Conservation (phyloP, 2,329 filamentous ascomycete species). For the Cadophora sp. region DNA sequence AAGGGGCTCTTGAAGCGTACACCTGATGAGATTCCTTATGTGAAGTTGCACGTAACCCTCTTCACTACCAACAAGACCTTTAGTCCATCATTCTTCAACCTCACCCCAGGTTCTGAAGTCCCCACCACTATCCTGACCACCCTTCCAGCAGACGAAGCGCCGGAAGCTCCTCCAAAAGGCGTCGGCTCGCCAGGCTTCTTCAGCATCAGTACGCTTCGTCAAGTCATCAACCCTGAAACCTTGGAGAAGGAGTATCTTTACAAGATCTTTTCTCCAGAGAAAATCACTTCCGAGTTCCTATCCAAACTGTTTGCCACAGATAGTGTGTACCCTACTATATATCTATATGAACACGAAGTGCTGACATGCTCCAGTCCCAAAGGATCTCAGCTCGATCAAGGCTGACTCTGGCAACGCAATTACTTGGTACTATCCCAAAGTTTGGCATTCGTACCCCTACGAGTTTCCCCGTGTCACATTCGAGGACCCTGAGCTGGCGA, state of each 20-base stretch:
- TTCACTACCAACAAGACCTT: constrained; percentile 80
- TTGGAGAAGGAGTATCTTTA: constrained; percentile 62
- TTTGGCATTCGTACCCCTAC: constrained; percentile 87
- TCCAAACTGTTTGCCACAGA: constrained; percentile 56
- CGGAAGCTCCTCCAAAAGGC: constrained; percentile 56
- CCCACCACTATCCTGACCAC: constrained; percentile 87
- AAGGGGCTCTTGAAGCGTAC: constrained; percentile 70
- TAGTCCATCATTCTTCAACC: constrained; percentile 74
- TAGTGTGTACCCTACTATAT: constrained; percentile 25
- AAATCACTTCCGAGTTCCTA: constrained; percentile 60
- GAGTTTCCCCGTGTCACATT: constrained; percentile 87
- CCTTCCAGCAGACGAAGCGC: constrained; percentile 62
- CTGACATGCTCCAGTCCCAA: constrained; percentile 31
- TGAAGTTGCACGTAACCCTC: constrained; percentile 85
- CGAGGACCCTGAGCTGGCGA: constrained; percentile 75
- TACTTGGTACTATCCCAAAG: constrained; percentile 78
- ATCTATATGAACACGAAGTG: constrained; percentile 41
- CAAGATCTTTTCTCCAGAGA: constrained; percentile 68
- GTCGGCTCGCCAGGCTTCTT: constrained; percentile 82
- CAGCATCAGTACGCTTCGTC: constrained; percentile 78
- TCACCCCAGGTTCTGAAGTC: constrained; percentile 61
- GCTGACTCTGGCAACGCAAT: constrained; percentile 60
- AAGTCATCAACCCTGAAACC: constrained; percentile 65
- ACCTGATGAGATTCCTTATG: constrained; percentile 85
- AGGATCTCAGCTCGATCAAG: constrained; percentile 37